These are phyloP conservation scores for Trichoderma asperellum DNA, from an alignment of 2,329 filamentous ascomycete species.

Conservation along the genomic window DNA sequence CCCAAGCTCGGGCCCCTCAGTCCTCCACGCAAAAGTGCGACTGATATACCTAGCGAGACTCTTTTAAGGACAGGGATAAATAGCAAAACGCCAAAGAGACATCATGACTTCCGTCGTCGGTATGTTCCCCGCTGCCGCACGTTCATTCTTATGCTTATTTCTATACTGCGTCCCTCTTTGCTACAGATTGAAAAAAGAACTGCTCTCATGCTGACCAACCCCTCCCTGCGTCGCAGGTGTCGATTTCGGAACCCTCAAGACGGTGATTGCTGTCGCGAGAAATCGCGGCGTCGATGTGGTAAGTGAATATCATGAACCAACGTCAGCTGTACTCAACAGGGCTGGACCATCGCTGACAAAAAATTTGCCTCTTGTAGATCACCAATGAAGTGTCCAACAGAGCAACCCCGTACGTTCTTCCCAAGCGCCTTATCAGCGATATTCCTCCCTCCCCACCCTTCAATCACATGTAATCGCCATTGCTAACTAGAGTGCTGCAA, in stretches of 20 bases:
- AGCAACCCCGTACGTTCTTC: slow-evolving; percentile 82
- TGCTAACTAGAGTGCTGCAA: slow-evolving; percentile 18
- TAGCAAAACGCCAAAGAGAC: slow-evolving; percentile 4
- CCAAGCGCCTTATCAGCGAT: slow-evolving; percentile 2
- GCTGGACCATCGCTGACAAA: slow-evolving; percentile 28
- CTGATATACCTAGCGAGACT: slow-evolving; percentile 13
- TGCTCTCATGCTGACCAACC: slow-evolving; percentile 30
- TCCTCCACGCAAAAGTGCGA: slow-evolving; percentile 6
- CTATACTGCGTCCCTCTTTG: slow-evolving; percentile 21
- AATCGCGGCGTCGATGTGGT: slow-evolving; percentile 99
- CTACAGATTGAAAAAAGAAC: slow-evolving; percentile 7
- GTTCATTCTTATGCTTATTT: slow-evolving; percentile 26
- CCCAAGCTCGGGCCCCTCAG: slow-evolving; percentile 25
- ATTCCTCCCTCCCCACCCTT: slow-evolving; percentile 5
- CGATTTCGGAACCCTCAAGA: slow-evolving; percentile 96
- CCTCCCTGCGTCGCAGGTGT: slow-evolving; percentile 61
- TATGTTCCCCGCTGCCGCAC: slow-evolving; percentile 19
- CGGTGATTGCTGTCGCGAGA: slow-evolving; percentile 94
- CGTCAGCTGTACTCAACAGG: neutral
- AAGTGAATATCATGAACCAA: slow-evolving; percentile 52
- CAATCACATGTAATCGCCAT: slow-evolving; percentile 29
- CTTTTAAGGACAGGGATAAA: neutral
- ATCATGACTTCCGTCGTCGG: slow-evolving; percentile 31
- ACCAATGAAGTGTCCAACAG: slow-evolving; percentile 99
- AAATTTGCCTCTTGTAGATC: slow-evolving; percentile 63